Base-by-base conservation (phyloP, 768 basidiomycete genomes). In the Tubosaeta sp. region DNA sequence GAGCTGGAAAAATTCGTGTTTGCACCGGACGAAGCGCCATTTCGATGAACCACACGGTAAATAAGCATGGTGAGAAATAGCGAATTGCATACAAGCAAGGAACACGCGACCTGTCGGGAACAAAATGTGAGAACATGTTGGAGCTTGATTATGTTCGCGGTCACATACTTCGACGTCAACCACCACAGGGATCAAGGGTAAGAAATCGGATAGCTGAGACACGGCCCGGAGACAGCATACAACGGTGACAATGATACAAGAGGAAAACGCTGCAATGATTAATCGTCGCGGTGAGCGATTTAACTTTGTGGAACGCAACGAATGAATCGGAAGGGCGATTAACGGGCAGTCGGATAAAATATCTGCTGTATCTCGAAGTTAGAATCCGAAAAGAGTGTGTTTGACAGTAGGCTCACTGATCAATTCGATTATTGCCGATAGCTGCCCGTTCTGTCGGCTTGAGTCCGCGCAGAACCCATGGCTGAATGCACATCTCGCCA, bases 291-390 rank as follows among this genome's bases (percentile, higher is more conserved):
- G 45, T 13, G 34, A 43, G 22, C 12, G 41, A 16, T 42, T 29
- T 19, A 61, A 33, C 17, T 53, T 44, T 12, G 50, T 34, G 27
- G 49, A 51, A 44, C 43, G 52, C 16, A 59, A 31, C 1, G 32
- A 27, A 45, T 37, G 5, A 14, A 60, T 49, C 8, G 59, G 48
- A 42, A 61, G 34, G 42, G 22, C 10, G 26, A 65, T 47, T 9
- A 61, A 35, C 16, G 44, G 46, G 11, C 35, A 33, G 32, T 58
- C 64, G 12, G 61, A 57, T 10, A 67, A 26, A 32, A 67, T 41
- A 29, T 67, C 57, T 16, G 51, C 63, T 65, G 42, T 41, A 6
- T 29, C 41, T 16, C 22, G 48, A 5, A 43, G 26, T 60, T 38
- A 58, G 50, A 22, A 38, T 34, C 8, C 22, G 25, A 5, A 10